Conservation (phyloP, 495 filamentous ascomycete genomes). For the Xylaria venustula region DNA sequence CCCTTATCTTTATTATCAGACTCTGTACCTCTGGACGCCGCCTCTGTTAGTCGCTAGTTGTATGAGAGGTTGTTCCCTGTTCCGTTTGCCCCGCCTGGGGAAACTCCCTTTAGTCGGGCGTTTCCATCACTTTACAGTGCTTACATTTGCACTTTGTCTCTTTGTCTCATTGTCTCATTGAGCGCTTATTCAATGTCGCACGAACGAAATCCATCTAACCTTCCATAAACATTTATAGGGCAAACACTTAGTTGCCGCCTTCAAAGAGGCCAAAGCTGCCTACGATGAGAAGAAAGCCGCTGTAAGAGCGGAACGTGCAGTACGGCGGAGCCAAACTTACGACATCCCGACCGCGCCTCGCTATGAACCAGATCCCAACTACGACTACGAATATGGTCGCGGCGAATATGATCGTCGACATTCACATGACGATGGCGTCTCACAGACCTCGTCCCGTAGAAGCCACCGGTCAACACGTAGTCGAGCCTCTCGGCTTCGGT, state of each 20-base stretch:
- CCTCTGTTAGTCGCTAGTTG: background rate
- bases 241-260: conserved; percentile 81
- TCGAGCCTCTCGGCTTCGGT: conserved; percentile 20
- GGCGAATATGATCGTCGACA: conserved; percentile 22
- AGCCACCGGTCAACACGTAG: conserved; percentile 32
- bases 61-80: conserved; percentile 6
- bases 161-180: background rate
- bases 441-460: conserved; percentile 35
- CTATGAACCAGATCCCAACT: conserved; percentile 25
- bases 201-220: background rate
- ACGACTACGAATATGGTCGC: conserved; percentile 23
- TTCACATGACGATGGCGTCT: conserved; percentile 38
- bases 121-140: conserved; percentile 15
- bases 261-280: conserved; percentile 82
- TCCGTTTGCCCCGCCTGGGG: background rate
- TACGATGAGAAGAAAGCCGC: conserved; percentile 82
- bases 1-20: background rate
- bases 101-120: conserved; percentile 1
- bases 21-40: background rate
- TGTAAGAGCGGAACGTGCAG: conserved; percentile 61
- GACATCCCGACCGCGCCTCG: conserved; percentile 28
- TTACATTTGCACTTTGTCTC: background rate
- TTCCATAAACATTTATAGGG: conserved; percentile 51
- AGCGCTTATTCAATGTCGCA: background rate
- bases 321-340: conserved; percentile 44